phyloP scores from a whole-genome alignment of 2,329 filamentous ascomycete genomes.

The Rhinocladiella mackenziei region DNA sequence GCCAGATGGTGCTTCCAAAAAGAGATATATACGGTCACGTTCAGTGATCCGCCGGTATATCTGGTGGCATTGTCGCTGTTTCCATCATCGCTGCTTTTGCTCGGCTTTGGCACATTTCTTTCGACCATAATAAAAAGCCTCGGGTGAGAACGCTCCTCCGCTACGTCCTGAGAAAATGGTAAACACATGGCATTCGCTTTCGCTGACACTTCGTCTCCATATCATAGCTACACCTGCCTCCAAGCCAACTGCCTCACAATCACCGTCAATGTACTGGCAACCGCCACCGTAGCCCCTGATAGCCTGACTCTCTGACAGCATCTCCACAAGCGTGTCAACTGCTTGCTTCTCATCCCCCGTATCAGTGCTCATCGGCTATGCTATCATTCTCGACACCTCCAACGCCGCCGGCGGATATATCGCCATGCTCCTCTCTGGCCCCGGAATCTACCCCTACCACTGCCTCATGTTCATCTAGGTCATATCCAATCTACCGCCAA shows the following conservation, averaged over 20 bases:
- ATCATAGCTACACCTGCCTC: conserved; percentile 5
- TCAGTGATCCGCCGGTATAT: conserved; percentile 14
- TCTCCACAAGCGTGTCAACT: conserved; percentile 32
- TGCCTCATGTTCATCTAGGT: conserved; percentile 34
- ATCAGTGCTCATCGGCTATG: conserved; percentile 35
- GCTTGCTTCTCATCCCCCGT: conserved; percentile 32
- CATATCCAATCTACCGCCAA: conserved; percentile 35
- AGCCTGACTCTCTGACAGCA: conserved; percentile 33
- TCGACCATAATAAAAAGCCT: conserved; percentile 15
- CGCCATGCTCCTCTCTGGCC: conserved; percentile 34
- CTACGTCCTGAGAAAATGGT: too few relatives aligned
- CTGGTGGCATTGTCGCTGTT: conserved; percentile 7
- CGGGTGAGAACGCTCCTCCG: too few relatives aligned
- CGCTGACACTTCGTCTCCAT: too few relatives aligned
- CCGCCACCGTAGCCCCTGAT: conserved; percentile 28
- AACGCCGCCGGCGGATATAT: conserved; percentile 33
- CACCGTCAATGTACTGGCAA: conserved; percentile 48
- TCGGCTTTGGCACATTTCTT: conserved; percentile 11
- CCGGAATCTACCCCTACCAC: conserved; percentile 30
- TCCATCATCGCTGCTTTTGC: conserved; percentile 3
- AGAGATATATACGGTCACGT: conserved; percentile 22
- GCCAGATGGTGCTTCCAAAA: conserved; percentile 28
- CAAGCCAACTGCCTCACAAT: conserved; percentile 50
- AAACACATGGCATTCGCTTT: too few relatives aligned
- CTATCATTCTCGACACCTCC: conserved; percentile 33